Conservation (phyloP, 2,329 filamentous ascomycete species). For the Pseudocercospora crystallina region DNA sequence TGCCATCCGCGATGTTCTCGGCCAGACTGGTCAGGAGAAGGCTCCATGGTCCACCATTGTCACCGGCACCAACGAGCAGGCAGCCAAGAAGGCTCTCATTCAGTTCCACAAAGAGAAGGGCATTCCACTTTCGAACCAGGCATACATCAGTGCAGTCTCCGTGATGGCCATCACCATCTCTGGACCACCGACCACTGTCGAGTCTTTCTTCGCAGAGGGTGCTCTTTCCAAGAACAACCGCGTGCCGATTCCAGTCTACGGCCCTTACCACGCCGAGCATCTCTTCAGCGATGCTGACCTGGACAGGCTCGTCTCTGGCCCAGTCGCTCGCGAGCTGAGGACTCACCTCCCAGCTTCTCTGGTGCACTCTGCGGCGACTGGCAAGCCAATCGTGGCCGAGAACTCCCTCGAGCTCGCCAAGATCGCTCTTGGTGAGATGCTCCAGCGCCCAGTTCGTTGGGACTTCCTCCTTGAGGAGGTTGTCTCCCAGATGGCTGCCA, state of each 20-base stretch:
- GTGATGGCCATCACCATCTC: constrained; percentile 61
- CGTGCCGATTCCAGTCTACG: constrained; percentile 56
- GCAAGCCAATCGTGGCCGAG: constrained; percentile 47
- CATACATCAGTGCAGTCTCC: constrained; percentile 61
- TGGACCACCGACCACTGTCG: constrained; percentile 56
- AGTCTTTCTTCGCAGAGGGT: constrained; percentile 51
- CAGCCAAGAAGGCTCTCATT: constrained; percentile 52
- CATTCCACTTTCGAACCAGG: constrained; percentile 52
- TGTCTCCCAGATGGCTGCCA: constrained; percentile 47
- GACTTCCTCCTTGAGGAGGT: constrained; percentile 49
- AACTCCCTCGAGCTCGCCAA: constrained; percentile 48
- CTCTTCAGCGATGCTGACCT: constrained; percentile 54
- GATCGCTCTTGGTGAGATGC: constrained; percentile 46
- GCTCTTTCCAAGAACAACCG: constrained; percentile 52
- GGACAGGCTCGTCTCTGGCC: constrained; percentile 49
- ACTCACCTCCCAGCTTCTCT: constrained; percentile 44
- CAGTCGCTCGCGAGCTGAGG: constrained; percentile 42
- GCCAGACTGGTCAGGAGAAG: constrained; percentile 56
- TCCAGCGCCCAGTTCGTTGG: constrained; percentile 50
- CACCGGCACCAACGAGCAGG: constrained; percentile 54
- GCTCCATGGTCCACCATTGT: constrained; percentile 68
- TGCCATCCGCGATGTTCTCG: constrained; percentile 45
- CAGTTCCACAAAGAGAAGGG: constrained; percentile 59
- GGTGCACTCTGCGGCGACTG: constrained; percentile 49
- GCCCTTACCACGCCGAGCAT: constrained; percentile 60